These are phyloP conservation scores for Lablab purpureus DNA, from an alignment of 306 rosid species.

Conservation along the genomic window DNA sequence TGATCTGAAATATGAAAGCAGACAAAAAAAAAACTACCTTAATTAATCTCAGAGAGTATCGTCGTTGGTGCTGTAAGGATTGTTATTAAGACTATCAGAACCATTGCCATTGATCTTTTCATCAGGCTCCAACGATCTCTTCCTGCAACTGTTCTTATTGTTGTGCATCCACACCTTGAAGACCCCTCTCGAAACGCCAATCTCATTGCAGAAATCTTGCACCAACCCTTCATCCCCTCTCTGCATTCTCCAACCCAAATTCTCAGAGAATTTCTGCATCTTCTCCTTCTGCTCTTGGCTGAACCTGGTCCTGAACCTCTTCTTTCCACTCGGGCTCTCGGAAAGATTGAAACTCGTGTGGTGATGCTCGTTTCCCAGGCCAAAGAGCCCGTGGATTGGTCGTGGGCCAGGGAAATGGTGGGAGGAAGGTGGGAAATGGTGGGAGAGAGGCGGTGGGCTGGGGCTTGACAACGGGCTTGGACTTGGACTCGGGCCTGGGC, in stretches of 20 bases:
- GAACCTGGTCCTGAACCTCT: slow-evolving; percentile 77
- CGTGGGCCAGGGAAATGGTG: slow-evolving; percentile 28
- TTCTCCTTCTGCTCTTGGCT: slow-evolving; percentile 75
- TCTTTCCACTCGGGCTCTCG: slow-evolving; percentile 45
- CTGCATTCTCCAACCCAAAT: slow-evolving; percentile 73
- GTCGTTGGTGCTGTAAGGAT: slow-evolving; percentile 27
- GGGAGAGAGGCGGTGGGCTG: slow-evolving; percentile 70
- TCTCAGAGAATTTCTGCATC: slow-evolving; percentile 70
- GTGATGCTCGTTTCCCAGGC: slow-evolving; percentile 52
- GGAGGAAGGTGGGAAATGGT: slow-evolving; percentile 66
- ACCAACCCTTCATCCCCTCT: slow-evolving; percentile 59
- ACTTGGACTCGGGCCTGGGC: slow-evolving; percentile 40
- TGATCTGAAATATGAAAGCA: slow-evolving; percentile 50
- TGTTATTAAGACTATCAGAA: not conserved
- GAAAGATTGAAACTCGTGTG: not conserved
- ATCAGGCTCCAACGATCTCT: slow-evolving; percentile 40
- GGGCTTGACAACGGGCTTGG: slow-evolving; percentile 60
- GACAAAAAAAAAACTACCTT: slow-evolving; percentile 36
- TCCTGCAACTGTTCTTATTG: slow-evolving; percentile 66
- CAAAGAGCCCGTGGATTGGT: slow-evolving; percentile 55
- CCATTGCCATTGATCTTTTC: slow-evolving; percentile 3
- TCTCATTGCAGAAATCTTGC: slow-evolving; percentile 61
- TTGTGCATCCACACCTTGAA: slow-evolving; percentile 93
- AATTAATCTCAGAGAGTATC: slow-evolving; percentile 38
- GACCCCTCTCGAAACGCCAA: slow-evolving; percentile 65